phyloP scores from a whole-genome alignment of 495 filamentous ascomycete genomes.

The Aspergillus nidulans region DNA sequence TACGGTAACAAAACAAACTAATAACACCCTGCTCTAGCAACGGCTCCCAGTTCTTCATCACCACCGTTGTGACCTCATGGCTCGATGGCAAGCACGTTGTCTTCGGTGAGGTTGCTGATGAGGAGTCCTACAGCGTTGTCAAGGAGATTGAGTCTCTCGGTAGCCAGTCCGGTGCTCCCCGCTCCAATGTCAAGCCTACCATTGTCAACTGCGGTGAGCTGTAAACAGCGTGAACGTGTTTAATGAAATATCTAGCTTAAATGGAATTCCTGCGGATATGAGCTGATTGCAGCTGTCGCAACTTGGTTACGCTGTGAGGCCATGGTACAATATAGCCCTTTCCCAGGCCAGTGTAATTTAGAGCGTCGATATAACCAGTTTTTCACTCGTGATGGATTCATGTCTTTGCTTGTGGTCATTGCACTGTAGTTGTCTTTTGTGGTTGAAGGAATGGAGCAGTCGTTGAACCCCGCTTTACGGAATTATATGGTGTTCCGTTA shows the following conservation, averaged over 20 bases:
- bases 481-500: not conserved
- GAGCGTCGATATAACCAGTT: slow-evolving; percentile 19
- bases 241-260: not conserved
- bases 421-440: not conserved
- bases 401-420: not conserved
- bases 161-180: slow-evolving; percentile 55
- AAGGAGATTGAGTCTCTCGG: slow-evolving; percentile 70
- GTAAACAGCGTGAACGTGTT: slow-evolving; percentile 31
- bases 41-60: slow-evolving; percentile 98
- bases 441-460: not conserved
- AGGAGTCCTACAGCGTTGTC: slow-evolving; percentile 59
- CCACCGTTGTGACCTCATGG: slow-evolving; percentile 86
- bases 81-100: slow-evolving; percentile 97
- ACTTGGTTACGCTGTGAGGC: not conserved
- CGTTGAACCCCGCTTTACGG: not conserved
- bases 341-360: slow-evolving; percentile 25
- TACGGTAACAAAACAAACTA: not conserved
- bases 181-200: slow-evolving; percentile 60
- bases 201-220: slow-evolving; percentile 58
- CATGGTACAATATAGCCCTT: not conserved
- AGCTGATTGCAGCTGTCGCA: not conserved
- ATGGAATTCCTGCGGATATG: not conserved
- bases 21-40: slow-evolving; percentile 61
- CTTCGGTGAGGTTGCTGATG: slow-evolving; percentile 84
- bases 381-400: not conserved